Conservation (phyloP, 83 land plant species). For the Picea mariana region DNA sequence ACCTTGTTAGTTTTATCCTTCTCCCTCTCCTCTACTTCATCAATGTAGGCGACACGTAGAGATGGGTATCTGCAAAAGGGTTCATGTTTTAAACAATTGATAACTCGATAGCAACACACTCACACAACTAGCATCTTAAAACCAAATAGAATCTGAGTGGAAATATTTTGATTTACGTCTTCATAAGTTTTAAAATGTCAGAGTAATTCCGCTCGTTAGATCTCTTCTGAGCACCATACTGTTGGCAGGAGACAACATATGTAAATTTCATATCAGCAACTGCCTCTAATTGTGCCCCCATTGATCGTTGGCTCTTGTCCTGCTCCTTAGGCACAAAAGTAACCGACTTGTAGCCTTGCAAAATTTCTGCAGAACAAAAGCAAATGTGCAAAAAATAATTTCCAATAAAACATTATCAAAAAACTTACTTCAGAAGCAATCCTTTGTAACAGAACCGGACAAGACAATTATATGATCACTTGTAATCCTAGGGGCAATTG, state of each 20-base stretch:
- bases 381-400: not conserved
- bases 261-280: constrained; percentile 72
- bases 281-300: constrained; percentile 49
- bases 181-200: constrained; percentile 80
- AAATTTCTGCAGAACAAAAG: constrained; percentile 36
- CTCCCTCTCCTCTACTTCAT: not conserved
- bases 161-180: constrained; percentile 30
- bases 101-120: not conserved
- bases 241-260: constrained; percentile 82
- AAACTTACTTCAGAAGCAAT: not conserved
- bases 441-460: no score
- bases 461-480: no score
- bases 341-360: constrained; percentile 41
- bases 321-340: not conserved
- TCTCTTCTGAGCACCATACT: constrained; percentile 49
- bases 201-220: constrained; percentile 30
- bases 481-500: no score
- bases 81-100: not conserved
- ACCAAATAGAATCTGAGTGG: not conserved
- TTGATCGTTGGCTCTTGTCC: constrained; percentile 17
- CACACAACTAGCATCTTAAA: not conserved
- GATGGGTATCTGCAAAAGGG: not conserved
- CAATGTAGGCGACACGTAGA: constrained; percentile 4
- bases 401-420: not conserved
- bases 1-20: not conserved